Conservation (phyloP, 2,329 filamentous ascomycete species). For the Penicillium sp. region DNA sequence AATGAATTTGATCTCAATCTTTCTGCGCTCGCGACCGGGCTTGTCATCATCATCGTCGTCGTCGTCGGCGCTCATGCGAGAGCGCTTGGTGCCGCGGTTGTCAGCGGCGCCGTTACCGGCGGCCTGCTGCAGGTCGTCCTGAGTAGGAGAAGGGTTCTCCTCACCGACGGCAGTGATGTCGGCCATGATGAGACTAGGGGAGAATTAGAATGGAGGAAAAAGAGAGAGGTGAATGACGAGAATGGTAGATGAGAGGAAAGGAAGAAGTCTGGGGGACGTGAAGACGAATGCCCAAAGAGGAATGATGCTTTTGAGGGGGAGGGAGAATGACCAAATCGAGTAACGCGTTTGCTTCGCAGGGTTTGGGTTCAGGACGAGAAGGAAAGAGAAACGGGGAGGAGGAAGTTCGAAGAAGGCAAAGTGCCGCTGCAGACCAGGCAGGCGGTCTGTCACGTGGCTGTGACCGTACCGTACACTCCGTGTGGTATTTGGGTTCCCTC, state of each 20-base stretch:
- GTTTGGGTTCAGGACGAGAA: slow-evolving; percentile 25
- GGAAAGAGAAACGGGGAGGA: slow-evolving; percentile 29
- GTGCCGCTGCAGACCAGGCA: slow-evolving; percentile 24
- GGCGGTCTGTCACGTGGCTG: slow-evolving; percentile 16
- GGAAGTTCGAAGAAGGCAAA: slow-evolving; percentile 32
- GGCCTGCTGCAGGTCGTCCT: slow-evolving; percentile 63
- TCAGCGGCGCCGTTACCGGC: slow-evolving; percentile 53
- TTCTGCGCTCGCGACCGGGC: slow-evolving; percentile 91
- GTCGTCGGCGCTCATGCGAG: slow-evolving; percentile 73
- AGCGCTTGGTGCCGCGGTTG: slow-evolving; percentile 84
- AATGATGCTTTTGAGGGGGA: too few species aligned
- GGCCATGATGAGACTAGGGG: too few species aligned
- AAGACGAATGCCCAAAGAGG: slow-evolving; percentile 39
- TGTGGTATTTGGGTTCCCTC: too few species aligned
- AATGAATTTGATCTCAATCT: slow-evolving; percentile 99
- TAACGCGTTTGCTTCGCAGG: slow-evolving; percentile 42
- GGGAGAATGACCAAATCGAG: slow-evolving; percentile 40
- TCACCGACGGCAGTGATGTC: slow-evolving; percentile 72
- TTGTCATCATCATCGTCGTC: slow-evolving; percentile 98
- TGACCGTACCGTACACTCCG: too few species aligned
- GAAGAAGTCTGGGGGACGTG: slow-evolving; percentile 9
- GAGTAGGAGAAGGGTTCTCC: slow-evolving; percentile 63
- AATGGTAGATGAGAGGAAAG: too few species aligned
- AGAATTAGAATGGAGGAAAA: too few species aligned
- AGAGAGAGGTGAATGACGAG: too few species aligned